phyloP scores from a whole-genome alignment of 106 monocot species.

The Dendrobium officinale region DNA sequence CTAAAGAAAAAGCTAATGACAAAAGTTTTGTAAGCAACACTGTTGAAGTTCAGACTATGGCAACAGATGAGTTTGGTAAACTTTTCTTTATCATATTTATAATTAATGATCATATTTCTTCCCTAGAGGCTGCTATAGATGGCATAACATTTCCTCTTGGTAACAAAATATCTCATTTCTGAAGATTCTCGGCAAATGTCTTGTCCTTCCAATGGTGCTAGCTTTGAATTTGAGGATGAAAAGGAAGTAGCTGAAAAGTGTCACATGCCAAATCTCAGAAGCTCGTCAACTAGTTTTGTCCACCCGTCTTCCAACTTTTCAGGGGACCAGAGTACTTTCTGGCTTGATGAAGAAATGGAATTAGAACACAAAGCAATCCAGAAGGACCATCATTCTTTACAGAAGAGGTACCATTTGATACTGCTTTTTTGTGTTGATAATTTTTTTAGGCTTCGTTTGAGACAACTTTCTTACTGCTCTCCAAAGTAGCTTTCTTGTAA shows the following conservation, averaged over 20 bases:
- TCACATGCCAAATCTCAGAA: slow-evolving; percentile 10
- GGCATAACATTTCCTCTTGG: slow-evolving; percentile 2
- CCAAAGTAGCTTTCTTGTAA: background rate
- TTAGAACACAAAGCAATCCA: slow-evolving; percentile 31
- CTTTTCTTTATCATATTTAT: slow-evolving; percentile 9
- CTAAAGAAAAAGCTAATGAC: slow-evolving; percentile 6
- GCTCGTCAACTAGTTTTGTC: slow-evolving; percentile 26
- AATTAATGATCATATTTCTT: slow-evolving; percentile 13
- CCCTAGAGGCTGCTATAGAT: slow-evolving; percentile 9
- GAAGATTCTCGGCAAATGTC: slow-evolving; percentile 6
- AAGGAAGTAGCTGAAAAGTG: slow-evolving; percentile 7
- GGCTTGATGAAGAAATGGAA: slow-evolving; percentile 92
- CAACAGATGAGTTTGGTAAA: background rate
- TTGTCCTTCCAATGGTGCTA: slow-evolving; percentile 1
- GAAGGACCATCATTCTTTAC: slow-evolving; percentile 20
- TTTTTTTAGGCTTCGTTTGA: background rate
- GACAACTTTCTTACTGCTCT: too few relatives aligned
- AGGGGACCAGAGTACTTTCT: slow-evolving; percentile 70
- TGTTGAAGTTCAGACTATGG: slow-evolving; percentile 12
- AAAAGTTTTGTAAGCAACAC: background rate
- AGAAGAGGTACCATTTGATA: slow-evolving; percentile 42
- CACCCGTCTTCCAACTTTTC: slow-evolving; percentile 21
- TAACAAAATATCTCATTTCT: slow-evolving; percentile 11
- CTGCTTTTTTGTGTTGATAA: background rate
- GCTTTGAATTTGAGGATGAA: slow-evolving; percentile 15